A percentile compares a stretch with the other conserved stretches of the same genome.
Conservation (phyloP, 768 basidiomycete genomes). For the Tylopilus vinaceipallidus region DNA sequence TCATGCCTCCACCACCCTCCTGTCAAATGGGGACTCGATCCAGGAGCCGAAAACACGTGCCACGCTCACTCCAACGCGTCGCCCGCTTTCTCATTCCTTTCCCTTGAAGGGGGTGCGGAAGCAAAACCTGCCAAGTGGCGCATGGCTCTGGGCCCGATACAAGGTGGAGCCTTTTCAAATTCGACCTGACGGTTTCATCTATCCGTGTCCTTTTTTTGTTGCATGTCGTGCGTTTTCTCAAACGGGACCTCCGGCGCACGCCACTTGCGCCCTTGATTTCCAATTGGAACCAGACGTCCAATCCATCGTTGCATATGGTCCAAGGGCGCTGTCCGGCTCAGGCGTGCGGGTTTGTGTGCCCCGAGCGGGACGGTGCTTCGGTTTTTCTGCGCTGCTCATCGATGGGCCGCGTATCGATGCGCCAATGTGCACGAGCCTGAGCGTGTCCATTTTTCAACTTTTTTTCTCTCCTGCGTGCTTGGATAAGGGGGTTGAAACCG, state of each 20-base stretch:
- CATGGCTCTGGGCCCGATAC: neutral
- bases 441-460: slow-evolving; percentile 14
- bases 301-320: too few relatives aligned
- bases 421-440: slow-evolving; percentile 15
- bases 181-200: slow-evolving; percentile 2
- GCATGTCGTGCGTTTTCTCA: too few relatives aligned
- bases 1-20: too few relatives aligned
- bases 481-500: neutral
- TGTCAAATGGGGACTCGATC: slow-evolving; percentile 1
- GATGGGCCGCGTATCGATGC: neutral
- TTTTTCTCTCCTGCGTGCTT: neutral
- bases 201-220: neutral
- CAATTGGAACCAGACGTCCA: neutral
- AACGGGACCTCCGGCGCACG: neutral
- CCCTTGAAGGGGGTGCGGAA: neutral
- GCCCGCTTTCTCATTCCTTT: neutral
- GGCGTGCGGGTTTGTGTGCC: too few relatives aligned
- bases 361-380: too few relatives aligned
- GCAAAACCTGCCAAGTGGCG: neutral
- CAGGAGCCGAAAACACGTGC: slow-evolving; percentile 18
- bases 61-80: neutral
- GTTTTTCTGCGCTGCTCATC: neutral
- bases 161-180: slow-evolving; percentile 29
- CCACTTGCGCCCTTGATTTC: neutral
- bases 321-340: too few relatives aligned